Percentiles rank a stretch among this genome's conserved stretches.
phyloP scores from a whole-genome alignment of 23 red algal species.

The Gracilaria gracilis region DNA sequence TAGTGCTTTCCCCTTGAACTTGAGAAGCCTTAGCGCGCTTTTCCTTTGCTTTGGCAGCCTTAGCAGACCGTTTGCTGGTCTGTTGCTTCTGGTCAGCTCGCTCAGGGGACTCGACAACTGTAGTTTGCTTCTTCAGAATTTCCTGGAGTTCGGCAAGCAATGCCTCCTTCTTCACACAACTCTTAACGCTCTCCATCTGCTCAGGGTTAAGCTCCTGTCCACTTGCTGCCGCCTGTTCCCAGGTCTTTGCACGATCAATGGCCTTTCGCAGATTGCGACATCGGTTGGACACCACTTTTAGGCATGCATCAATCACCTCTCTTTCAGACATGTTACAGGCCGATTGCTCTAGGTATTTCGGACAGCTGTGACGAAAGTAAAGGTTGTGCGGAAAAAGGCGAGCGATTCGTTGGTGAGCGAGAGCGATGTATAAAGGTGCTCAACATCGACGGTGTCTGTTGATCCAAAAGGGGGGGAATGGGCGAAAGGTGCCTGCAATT shows the following conservation, averaged over 20 bases:
- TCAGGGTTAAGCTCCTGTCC: conserved; percentile 51
- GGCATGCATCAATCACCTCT: conserved; percentile 46
- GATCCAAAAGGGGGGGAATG: conserved; percentile 2
- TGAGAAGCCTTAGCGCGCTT: background rate
- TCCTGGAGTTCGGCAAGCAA: conserved; percentile 68
- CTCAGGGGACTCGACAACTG: conserved; percentile 28
- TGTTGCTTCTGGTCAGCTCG: conserved; percentile 13
- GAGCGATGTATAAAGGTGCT: background rate
- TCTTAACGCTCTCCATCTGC: conserved; percentile 56
- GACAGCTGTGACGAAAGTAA: background rate
- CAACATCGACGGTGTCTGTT: background rate
- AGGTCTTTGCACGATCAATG: conserved; percentile 58
- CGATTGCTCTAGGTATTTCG: background rate
- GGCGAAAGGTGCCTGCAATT: background rate
- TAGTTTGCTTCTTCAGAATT: conserved; percentile 70
- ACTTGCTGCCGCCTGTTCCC: conserved; percentile 41
- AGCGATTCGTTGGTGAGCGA: background rate
- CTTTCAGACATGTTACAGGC: background rate
- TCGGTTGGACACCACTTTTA: conserved; percentile 46
- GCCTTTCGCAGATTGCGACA: conserved; percentile 70
- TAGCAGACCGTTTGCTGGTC: conserved; percentile 31
- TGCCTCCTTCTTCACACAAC: conserved; percentile 41
- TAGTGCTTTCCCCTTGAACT: conserved; percentile 4
- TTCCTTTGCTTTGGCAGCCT: conserved; percentile 53
- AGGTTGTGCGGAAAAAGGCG: background rate